These are phyloP conservation scores for Dactylellina leptospora DNA, from an alignment of 2,329 filamentous ascomycete species.

Conservation along the genomic window DNA sequence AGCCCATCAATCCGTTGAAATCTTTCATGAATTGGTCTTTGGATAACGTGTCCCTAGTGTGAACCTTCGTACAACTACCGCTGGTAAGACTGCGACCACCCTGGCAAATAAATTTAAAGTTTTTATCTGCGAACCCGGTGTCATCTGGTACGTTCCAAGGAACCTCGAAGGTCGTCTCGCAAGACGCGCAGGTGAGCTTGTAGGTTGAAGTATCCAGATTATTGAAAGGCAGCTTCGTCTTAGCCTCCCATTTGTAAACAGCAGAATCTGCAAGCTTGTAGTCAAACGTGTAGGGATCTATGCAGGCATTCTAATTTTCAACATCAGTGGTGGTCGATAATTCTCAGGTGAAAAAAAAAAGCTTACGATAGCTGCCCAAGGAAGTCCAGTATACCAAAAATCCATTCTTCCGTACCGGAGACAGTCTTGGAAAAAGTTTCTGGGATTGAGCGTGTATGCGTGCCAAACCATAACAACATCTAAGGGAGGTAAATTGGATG, in stretches of 20 bases:
- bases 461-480: slow-evolving; percentile 85
- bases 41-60: slow-evolving; percentile 70
- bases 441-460: slow-evolving; percentile 78
- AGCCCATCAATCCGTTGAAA: slow-evolving; percentile 63
- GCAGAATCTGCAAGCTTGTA: slow-evolving; percentile 53
- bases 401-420: slow-evolving; percentile 67
- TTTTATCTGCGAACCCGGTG: slow-evolving; percentile 69
- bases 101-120: slow-evolving; percentile 66
- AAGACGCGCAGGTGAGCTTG: slow-evolving; percentile 33
- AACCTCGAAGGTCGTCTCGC: slow-evolving; percentile 54
- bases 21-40: slow-evolving; percentile 71
- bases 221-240: slow-evolving; percentile 29
- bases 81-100: too few relatives aligned
- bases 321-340: slow-evolving; percentile 67
- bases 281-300: slow-evolving; percentile 52
- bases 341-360: slow-evolving; percentile 38
- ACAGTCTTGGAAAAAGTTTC: slow-evolving; percentile 77
- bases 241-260: slow-evolving; percentile 47
- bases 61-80: slow-evolving; percentile 62
- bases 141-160: slow-evolving; percentile 61
- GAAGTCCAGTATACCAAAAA: slow-evolving; percentile 71
- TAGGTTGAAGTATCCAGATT: slow-evolving; percentile 43
- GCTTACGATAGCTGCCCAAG: slow-evolving; percentile 67
- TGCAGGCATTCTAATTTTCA: slow-evolving; percentile 59
- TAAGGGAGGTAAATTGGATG: slow-evolving; percentile 56